A percentile compares a stretch with the other conserved stretches of the same genome.
Conservation (phyloP, 306 rosid species). For the Pyrus betulifolia region DNA sequence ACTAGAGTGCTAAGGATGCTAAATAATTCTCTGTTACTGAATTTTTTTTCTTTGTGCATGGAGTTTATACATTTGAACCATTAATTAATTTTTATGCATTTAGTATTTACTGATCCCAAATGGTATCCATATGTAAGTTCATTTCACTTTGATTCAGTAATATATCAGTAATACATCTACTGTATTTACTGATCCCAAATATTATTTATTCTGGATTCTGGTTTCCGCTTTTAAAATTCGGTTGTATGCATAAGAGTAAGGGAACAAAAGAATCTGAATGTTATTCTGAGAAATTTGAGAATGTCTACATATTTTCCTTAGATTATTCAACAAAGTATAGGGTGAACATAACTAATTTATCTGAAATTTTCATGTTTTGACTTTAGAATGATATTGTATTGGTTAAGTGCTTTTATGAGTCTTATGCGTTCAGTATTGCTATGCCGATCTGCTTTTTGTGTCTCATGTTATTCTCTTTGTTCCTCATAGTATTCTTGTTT, state of each 20-base stretch:
- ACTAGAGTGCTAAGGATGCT: not conserved
- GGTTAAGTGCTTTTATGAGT: conserved; percentile 3
- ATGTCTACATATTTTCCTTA: not conserved
- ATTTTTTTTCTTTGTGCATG: not conserved
- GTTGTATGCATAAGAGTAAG: not conserved
- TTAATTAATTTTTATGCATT: not conserved
- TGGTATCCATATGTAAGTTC: not conserved
- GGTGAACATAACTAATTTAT: not conserved
- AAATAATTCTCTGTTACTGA: not conserved
- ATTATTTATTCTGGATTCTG: not conserved
- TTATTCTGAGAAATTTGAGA: not conserved
- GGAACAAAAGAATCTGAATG: not conserved
- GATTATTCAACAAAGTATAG: not conserved
- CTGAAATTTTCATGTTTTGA: not conserved
- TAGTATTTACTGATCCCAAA: not conserved
- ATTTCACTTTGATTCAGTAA: not conserved
- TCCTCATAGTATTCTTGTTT: not conserved
- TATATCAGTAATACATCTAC: not conserved
- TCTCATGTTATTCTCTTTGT: conserved; percentile 14
- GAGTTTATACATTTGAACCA: not conserved
- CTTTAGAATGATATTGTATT: not conserved
- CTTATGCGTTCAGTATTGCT: conserved; percentile 8
- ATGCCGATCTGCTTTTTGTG: conserved; percentile 13
- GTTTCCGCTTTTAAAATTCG: not conserved
- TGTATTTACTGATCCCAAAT: not conserved